These are phyloP conservation scores for Hypomontagnella monticulosa DNA, from an alignment of 495 filamentous ascomycete genomes.

Conservation along the genomic window DNA sequence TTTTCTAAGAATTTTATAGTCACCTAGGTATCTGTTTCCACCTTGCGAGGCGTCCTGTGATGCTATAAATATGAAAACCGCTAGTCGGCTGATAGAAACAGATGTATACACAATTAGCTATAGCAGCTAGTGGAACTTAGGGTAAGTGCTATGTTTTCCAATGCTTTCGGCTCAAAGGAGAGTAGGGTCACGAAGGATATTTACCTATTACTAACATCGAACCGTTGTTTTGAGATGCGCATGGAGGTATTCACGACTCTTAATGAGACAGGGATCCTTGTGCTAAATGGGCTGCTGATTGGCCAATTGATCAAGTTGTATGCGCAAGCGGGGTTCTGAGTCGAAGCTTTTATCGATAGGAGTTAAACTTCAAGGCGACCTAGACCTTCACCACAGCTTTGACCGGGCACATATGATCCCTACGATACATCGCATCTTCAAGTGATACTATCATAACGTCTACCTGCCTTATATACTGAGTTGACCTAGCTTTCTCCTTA, in stretches of 20 bases:
- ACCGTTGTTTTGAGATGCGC: too few relatives aligned
- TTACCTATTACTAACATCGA: too few relatives aligned
- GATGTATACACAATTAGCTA: too few relatives aligned
- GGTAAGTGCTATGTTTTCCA: not conserved
- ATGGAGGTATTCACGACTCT: too few relatives aligned
- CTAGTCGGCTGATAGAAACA: too few relatives aligned
- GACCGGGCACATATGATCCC: not conserved
- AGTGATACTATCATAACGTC: not conserved
- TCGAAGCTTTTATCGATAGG: slow-evolving; percentile 28
- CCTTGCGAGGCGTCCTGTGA: too few relatives aligned
- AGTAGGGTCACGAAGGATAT: slow-evolving; percentile 2
- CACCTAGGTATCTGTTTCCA: too few relatives aligned
- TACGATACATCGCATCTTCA: too few relatives aligned
- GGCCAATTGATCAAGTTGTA: slow-evolving; percentile 33
- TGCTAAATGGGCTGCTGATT: slow-evolving; percentile 17
- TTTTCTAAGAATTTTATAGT: too few relatives aligned
- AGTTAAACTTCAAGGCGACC: slow-evolving; percentile 1
- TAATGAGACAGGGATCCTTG: too few relatives aligned
- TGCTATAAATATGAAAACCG: too few relatives aligned
- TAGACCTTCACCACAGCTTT: not conserved
- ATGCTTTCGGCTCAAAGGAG: not conserved
- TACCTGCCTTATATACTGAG: not conserved
- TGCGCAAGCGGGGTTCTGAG: slow-evolving; percentile 38
- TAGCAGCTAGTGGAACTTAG: not conserved
- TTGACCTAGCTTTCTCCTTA: not conserved